A percentile compares a stretch with the other conserved stretches of the same genome.
Conservation (phyloP, 1,284 basidiomycete species). For the Pseudomicrostroma phylloplanum region DNA sequence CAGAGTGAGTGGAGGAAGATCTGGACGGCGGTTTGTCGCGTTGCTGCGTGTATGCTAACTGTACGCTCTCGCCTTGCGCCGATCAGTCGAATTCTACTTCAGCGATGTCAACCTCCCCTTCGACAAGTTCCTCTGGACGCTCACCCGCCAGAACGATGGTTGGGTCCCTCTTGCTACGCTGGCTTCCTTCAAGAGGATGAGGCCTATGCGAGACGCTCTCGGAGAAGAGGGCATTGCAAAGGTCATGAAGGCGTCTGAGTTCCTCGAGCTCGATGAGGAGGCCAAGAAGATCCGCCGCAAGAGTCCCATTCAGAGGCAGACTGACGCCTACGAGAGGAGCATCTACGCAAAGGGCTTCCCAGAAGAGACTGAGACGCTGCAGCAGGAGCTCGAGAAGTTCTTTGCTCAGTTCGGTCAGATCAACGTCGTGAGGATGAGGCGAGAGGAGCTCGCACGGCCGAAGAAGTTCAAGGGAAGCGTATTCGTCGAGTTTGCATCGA, state of each 20-base stretch:
- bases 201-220: conserved; percentile 53
- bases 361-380: conserved; percentile 65
- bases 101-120: conserved; percentile 79
- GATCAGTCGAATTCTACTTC: conserved; percentile 93
- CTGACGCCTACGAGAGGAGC: conserved; percentile 48
- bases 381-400: conserved; percentile 72
- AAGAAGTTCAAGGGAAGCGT: conserved; percentile 91
- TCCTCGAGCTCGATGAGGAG: conserved; percentile 71
- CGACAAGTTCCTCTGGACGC: conserved; percentile 85
- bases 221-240: conserved; percentile 35
- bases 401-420: conserved; percentile 75
- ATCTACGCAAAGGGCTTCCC: conserved; percentile 72
- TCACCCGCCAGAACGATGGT: conserved; percentile 56
- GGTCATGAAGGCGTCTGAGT: conserved; percentile 25
- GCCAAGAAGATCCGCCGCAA: conserved; percentile 67
- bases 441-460: conserved; percentile 57
- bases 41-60: not conserved
- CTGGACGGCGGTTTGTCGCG: too few relatives aligned
- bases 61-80: not conserved
- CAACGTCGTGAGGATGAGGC: conserved; percentile 79
- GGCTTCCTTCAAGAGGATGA: conserved; percentile 93
- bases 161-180: conserved; percentile 87
- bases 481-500: conserved; percentile 80
- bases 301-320: conserved; percentile 53
- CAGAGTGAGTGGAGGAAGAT: conserved; percentile 2